Conservation (phyloP, 331 rosid genomes). For the Cydonia oblonga region DNA sequence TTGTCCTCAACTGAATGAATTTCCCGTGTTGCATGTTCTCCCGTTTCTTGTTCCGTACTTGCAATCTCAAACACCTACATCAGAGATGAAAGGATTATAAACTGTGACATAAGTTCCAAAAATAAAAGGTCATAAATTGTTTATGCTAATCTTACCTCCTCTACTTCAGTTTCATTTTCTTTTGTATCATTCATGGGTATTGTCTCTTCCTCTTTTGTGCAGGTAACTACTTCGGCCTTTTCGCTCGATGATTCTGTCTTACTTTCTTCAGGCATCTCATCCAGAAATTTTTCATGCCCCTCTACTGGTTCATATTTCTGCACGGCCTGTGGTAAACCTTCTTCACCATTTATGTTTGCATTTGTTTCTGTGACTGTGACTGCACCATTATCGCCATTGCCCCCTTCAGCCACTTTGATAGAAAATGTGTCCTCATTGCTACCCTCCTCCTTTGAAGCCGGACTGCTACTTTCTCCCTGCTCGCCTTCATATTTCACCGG, state of each 20-base stretch:
- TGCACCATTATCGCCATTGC: neutral
- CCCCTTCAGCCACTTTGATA: neutral
- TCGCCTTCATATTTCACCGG: neutral
- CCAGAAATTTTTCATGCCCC: conserved; percentile 7
- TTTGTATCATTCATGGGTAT: neutral
- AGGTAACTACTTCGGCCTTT: neutral
- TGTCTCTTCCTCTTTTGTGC: conserved; percentile 3
- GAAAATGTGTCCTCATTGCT: neutral
- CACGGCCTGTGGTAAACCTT: neutral
- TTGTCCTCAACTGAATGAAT: neutral
- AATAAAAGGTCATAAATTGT: neutral
- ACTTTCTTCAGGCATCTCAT: neutral
- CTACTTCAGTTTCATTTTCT: conserved; percentile 5
- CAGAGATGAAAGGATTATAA: neutral
- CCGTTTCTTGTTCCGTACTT: neutral
- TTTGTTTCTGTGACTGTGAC: neutral
- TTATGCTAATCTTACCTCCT: conserved; percentile 19
- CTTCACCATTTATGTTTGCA: neutral
- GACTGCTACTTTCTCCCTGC: neutral
- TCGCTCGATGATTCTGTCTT: conserved; percentile 4
- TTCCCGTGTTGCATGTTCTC: conserved; percentile 4
- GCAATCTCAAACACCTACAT: conserved; percentile 12
- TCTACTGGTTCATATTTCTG: conserved; percentile 9
- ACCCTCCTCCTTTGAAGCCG: conserved; percentile 3
- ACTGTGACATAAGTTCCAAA: neutral